phyloP scores from a whole-genome alignment of 2,329 filamentous ascomycete species.

The Kalmusia sp. region DNA sequence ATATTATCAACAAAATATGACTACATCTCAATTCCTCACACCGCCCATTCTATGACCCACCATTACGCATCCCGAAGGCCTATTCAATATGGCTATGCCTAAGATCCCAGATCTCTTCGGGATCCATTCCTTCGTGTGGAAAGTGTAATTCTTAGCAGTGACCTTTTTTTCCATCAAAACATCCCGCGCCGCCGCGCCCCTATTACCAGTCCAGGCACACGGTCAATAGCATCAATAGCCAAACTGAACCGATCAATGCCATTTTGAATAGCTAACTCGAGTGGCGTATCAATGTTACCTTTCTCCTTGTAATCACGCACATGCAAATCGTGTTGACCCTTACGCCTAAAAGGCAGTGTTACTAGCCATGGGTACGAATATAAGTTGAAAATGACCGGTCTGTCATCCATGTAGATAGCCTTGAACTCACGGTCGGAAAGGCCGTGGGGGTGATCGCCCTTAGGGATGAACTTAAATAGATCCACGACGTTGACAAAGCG shows the following conservation, averaged over 20 bases:
- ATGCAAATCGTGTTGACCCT: slow-evolving; percentile 71
- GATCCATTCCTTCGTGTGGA: slow-evolving; percentile 73
- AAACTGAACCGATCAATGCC: slow-evolving; percentile 78
- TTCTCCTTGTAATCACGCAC: slow-evolving; percentile 84
- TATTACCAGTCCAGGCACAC: slow-evolving; percentile 69
- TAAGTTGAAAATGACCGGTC: slow-evolving; percentile 82
- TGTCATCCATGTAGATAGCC: slow-evolving; percentile 74
- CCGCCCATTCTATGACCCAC: background rate
- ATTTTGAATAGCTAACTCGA: slow-evolving; percentile 80
- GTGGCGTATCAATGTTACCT: slow-evolving; percentile 82
- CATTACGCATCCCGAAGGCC: background rate
- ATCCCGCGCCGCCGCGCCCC: slow-evolving; percentile 68
- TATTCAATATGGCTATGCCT: slow-evolving; percentile 65
- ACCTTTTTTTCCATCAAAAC: slow-evolving; percentile 70
- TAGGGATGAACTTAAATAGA: slow-evolving; percentile 78
- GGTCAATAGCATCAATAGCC: slow-evolving; percentile 78
- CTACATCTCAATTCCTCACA: too few relatives aligned
- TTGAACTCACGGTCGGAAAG: slow-evolving; percentile 65
- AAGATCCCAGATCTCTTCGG: slow-evolving; percentile 68
- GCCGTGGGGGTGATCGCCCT: slow-evolving; percentile 75
- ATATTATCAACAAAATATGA: too few relatives aligned
- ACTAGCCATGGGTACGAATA: slow-evolving; percentile 84
- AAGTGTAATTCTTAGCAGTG: slow-evolving; percentile 68
- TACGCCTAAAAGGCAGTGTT: slow-evolving; percentile 77
- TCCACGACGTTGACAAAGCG: slow-evolving; percentile 83